These are phyloP conservation scores for Dioszegia crocea DNA, from an alignment of 768 basidiomycete genomes.

Conservation along the genomic window DNA sequence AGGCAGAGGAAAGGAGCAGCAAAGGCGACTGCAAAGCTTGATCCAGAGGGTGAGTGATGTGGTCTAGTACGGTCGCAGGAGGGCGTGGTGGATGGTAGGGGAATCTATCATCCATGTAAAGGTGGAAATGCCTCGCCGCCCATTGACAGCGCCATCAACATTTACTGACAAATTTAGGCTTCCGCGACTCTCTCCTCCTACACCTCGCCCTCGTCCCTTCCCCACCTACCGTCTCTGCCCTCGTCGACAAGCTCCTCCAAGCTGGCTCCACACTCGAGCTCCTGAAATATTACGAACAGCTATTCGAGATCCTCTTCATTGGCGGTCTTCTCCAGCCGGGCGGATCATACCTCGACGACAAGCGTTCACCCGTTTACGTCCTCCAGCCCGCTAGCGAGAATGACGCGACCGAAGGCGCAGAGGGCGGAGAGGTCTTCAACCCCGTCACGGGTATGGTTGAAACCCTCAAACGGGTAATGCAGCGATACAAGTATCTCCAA, in stretches of 20 bases:
- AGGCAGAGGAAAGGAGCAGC: slow-evolving; percentile 49
- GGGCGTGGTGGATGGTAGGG: no score
- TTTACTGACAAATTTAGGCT: slow-evolving; percentile 27
- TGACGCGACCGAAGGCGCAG: slow-evolving; percentile 52
- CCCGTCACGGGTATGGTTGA: slow-evolving; percentile 88
- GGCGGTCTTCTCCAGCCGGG: slow-evolving; percentile 96
- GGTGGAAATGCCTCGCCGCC: no score
- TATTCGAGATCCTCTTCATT: slow-evolving; percentile 93
- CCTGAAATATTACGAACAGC: slow-evolving; percentile 92
- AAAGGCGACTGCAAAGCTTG: slow-evolving; percentile 47
- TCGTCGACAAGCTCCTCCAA: slow-evolving; percentile 62
- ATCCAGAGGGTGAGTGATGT: slow-evolving; percentile 44
- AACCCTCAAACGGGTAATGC: slow-evolving; percentile 90
- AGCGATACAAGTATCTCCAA: slow-evolving; percentile 99
- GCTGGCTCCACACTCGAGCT: slow-evolving; percentile 90
- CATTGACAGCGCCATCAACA: no score
- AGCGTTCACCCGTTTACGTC: slow-evolving; percentile 72
- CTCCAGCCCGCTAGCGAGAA: slow-evolving; percentile 55
- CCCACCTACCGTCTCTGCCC: slow-evolving; percentile 35
- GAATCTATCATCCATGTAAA: no score
- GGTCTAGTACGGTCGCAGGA: background rate
- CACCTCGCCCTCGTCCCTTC: slow-evolving; percentile 46
- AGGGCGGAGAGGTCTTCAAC: slow-evolving; percentile 29
- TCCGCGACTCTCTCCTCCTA: slow-evolving; percentile 46
- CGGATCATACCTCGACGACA: slow-evolving; percentile 75